Evolutionary conservation across 805 yeast species (phyloP), one percentile per base, ranked within the genome.

Genomic region (Candida peoriensis): DNA sequence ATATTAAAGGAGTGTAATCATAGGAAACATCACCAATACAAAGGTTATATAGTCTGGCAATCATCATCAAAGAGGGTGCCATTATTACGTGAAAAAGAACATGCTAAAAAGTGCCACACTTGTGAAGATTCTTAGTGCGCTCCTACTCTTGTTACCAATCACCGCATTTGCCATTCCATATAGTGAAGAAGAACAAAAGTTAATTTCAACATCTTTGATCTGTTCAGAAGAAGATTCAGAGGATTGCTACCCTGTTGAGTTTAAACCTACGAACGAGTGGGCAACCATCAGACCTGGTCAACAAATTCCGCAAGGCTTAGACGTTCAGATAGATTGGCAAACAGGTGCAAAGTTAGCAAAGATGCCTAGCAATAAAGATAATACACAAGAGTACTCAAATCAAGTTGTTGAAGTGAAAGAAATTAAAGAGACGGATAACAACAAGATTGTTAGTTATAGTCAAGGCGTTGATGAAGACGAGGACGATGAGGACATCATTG

Each of bases 301-400:
- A 50, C 68, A 72, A 7, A 68, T 89, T 4, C 95, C 96, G 1
- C 74, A 73, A 6, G 97, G 97, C 0, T 58, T 84, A 22, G 57
- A 55, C 55, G 75, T 88, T 10, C 67, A 85, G 44, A 48, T 89
- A 46, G 80, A 86, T 54, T 59, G 88, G 38, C 85, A 80, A n/a
- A 78, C 88, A 0, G 79, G 81, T 14, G 57, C 61, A 19, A 75
- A 71, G 47, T 83, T 81, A 55, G 96, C 95, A 1, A 82, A 76
- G 44, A 46, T 76, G 41, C 71, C 64, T 19, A 50, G 52, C 15
- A 36, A 20, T 46, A 34, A 7, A 25, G 51, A 52, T 15, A 36
- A 20, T 46, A 34, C 8, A 25, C 48, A 24, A 17, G 11, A 8
- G 5, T 33, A 23, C 12, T 20, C 34, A 4, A 32, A 21, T 4